Conservation (phyloP, 2,329 filamentous ascomycete species). For the Chaetomium globosum region DNA sequence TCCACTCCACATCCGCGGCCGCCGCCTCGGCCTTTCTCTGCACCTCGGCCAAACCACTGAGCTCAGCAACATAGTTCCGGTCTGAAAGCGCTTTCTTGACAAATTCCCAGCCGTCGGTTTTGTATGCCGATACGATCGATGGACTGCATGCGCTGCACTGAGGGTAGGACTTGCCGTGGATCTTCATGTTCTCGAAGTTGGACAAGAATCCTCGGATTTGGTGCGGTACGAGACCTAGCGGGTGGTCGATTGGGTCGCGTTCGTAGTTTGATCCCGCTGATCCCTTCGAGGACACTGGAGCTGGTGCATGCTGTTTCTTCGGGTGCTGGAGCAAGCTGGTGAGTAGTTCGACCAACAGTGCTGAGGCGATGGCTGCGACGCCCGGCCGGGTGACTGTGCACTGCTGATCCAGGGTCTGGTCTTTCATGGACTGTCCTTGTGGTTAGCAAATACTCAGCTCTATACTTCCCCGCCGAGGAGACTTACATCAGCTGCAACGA, state of each 20-base stretch:
- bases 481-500: slow-evolving; percentile 87
- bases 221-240: slow-evolving; percentile 73
- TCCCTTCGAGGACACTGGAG: slow-evolving; percentile 49
- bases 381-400: slow-evolving; percentile 96
- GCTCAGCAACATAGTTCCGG: slow-evolving; percentile 75
- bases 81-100: slow-evolving; percentile 73
- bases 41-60: slow-evolving; percentile 75
- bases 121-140: slow-evolving; percentile 69
- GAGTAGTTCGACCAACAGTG: slow-evolving; percentile 85
- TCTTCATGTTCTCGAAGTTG: slow-evolving; percentile 72
- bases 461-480: neutral
- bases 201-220: slow-evolving; percentile 77
- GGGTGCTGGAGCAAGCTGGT: slow-evolving; percentile 88
- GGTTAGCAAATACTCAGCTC: neutral
- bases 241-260: slow-evolving; percentile 60
- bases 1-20: slow-evolving; percentile 61
- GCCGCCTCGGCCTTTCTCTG: slow-evolving; percentile 60
- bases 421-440: slow-evolving; percentile 74
- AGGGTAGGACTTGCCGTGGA: slow-evolving; percentile 75
- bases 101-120: slow-evolving; percentile 72
- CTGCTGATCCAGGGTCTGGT: slow-evolving; percentile 94
- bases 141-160: slow-evolving; percentile 80
- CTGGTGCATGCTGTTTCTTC: slow-evolving; percentile 62
- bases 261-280: slow-evolving; percentile 50
- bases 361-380: slow-evolving; percentile 88